Evolutionary conservation across 129 eudicot genomes (phyloP).

Genomic region (Artemisia tridentata): DNA sequence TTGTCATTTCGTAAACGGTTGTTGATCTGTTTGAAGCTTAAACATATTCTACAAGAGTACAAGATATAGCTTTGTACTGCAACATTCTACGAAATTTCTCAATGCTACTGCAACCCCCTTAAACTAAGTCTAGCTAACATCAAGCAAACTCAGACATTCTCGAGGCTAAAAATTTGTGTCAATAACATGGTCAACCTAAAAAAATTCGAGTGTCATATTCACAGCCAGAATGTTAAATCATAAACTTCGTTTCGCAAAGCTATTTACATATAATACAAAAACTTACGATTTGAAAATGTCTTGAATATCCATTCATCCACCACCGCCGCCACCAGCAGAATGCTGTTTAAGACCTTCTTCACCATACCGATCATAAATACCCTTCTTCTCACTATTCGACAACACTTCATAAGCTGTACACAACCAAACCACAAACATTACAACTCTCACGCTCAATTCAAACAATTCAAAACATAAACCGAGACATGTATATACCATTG

Average conservation of each 20-base stretch:
- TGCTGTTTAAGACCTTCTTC: constrained; percentile 98
- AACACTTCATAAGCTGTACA: constrained; percentile 89
- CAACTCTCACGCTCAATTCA: neutral
- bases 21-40: neutral
- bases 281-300: constrained; percentile 92
- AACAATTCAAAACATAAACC: neutral
- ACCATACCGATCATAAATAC: constrained; percentile 92
- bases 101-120: too few relatives aligned
- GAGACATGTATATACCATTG: constrained; percentile 42
- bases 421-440: constrained; percentile 21
- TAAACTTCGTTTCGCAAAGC: neutral
- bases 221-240: neutral
- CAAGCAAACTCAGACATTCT: neutral
- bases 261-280: neutral
- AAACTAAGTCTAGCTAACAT: too few relatives aligned
- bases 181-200: constrained; percentile 1
- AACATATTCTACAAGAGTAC: neutral
- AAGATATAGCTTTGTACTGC: too few relatives aligned
- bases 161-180: too few relatives aligned
- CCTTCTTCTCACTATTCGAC: constrained; percentile 97
- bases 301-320: constrained; percentile 94
- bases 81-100: too few relatives aligned
- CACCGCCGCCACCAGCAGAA: constrained; percentile 93
- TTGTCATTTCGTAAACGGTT: neutral
- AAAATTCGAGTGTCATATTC: constrained; percentile 3